A percentile compares a stretch with the other conserved stretches of the same genome.
phyloP scores from a whole-genome alignment of 106 monocot species.

The Amphibolis antarctica region DNA sequence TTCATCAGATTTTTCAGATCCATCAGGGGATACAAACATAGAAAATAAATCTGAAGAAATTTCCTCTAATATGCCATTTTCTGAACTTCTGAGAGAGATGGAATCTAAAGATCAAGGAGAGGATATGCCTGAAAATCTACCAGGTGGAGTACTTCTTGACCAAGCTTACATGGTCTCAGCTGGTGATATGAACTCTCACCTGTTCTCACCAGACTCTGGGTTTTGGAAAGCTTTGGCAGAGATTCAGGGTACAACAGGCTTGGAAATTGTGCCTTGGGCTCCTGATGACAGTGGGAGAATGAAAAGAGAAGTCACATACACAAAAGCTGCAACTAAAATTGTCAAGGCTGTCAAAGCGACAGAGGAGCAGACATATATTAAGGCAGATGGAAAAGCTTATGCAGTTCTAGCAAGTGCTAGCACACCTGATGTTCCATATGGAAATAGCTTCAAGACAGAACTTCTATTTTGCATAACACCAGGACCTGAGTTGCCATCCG shows the following conservation, averaged over 20 bases:
- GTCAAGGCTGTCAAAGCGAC: constrained; percentile 70
- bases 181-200: constrained; percentile 38
- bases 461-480: constrained; percentile 59
- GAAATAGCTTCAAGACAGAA: constrained; percentile 58
- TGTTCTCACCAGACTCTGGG: constrained; percentile 60
- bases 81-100: constrained; percentile 44
- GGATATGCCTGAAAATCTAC: constrained; percentile 56
- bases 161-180: constrained; percentile 48
- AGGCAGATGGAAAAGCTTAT: constrained; percentile 61
- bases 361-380: constrained; percentile 70
- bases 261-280: constrained; percentile 41
- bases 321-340: constrained; percentile 63
- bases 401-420: constrained; percentile 60
- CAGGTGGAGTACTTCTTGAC: constrained; percentile 70
- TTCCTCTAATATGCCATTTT: constrained; percentile 27
- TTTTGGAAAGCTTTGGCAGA: constrained; percentile 43
- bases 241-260: constrained; percentile 43
- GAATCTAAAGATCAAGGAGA: constrained; percentile 45
- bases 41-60: constrained; percentile 13
- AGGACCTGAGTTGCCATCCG: constrained; percentile 43
- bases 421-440: constrained; percentile 87
- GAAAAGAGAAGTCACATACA: constrained; percentile 54
- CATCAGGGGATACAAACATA: constrained; percentile 6
- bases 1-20: constrained; percentile 3
- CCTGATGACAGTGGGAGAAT: constrained; percentile 31